Conservation (phyloP, 345 rosid species). For the Kandelia obovata region DNA sequence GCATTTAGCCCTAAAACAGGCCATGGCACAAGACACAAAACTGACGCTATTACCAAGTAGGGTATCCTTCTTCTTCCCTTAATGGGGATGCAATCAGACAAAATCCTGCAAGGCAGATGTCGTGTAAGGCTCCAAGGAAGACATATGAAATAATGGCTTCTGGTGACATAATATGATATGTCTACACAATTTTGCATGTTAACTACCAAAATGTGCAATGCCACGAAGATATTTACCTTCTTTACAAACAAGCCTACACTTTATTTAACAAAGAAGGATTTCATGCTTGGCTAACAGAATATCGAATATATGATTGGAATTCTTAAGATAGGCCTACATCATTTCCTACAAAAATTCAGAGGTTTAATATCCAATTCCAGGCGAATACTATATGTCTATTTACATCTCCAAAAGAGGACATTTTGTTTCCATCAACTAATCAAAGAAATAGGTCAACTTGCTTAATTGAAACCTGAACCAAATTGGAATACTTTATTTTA, state of each 20-base stretch:
- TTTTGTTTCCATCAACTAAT: too few relatives aligned
- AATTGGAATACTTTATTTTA: background rate
- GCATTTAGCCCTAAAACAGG: slow-evolving; percentile 62
- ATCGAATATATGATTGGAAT: too few relatives aligned
- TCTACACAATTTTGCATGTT: background rate
- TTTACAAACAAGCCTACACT: too few relatives aligned
- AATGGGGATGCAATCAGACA: slow-evolving; percentile 91
- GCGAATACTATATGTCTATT: too few relatives aligned
- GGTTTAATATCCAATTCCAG: background rate
- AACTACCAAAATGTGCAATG: background rate
- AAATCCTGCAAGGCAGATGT: slow-evolving; percentile 48
- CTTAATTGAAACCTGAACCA: background rate
- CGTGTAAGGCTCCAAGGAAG: slow-evolving; percentile 7
- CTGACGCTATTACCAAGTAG: slow-evolving; percentile 67
- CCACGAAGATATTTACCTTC: background rate
- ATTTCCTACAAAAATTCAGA: background rate
- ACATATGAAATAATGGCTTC: background rate
- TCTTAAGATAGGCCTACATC: background rate
- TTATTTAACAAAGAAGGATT: too few relatives aligned
- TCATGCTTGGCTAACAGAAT: too few relatives aligned
- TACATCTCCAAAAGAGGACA: too few relatives aligned
- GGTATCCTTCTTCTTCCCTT: slow-evolving; percentile 83
- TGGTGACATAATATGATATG: background rate
- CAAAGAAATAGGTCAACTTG: too few relatives aligned
- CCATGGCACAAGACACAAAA: slow-evolving; percentile 88